Base-by-base conservation (phyloP, 495 filamentous ascomycete species). In the Penicillium cataractarum region DNA sequence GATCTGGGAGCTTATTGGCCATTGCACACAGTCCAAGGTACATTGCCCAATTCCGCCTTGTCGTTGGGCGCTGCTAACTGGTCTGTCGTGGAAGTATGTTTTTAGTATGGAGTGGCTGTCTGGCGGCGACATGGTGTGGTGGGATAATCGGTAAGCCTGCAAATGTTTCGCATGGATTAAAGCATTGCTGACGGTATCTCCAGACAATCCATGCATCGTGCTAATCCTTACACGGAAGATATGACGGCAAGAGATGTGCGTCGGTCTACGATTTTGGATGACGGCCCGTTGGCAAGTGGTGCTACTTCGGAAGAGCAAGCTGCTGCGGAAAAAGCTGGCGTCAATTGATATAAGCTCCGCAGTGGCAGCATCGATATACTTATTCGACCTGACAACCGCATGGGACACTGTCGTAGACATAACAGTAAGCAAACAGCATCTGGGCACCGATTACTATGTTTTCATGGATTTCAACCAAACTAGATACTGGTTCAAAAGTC, bases 191-290 rank as follows among this genome's bases (percentile, higher is more conserved):
- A 40, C n/a, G 39, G 32, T 40, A 40, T 19, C 32, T 54, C 17
- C 39, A 69, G 66, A 31, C 66, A 69, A 66, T 69, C 66, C n/a
- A 69, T 69, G 66, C 66, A 69, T 56, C 63, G 66, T 26, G 66
- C 66, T 19, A 69, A 69, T 39, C 63, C 66, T 27, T 69, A 69
- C 32, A 63, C 60, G 10, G 66, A 66, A 13, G 19, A 27, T 13
- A 66, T 69, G 66, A 69, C 66, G 10, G 66, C 63, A 4, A 63
- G 63, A 61, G 66, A 69, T 66, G 66, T 69, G 2, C 66, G 66
- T 32, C 54, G 66, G 26, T 65, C 66, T 49, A 69, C 66, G 4
- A 63, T 69, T 33, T 33, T 69, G 44, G 66, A 69, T 52, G 63
- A 69, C 52, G 63, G 66, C 5, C 60, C 60, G 1, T 58, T 66